phyloP scores from a whole-genome alignment of 306 rosid genomes.

The Crotalaria pallida region DNA sequence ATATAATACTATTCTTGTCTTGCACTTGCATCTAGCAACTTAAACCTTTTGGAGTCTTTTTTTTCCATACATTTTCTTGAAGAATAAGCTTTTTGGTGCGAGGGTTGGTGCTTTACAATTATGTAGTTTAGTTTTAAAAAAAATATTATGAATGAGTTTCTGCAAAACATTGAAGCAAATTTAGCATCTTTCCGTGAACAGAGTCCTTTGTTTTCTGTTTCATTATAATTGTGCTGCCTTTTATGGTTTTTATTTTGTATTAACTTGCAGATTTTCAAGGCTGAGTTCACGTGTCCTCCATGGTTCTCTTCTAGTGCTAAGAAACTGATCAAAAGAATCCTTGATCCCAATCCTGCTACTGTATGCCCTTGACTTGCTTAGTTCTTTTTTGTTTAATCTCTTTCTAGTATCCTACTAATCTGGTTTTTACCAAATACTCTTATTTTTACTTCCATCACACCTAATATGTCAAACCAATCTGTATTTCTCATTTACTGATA shows the following conservation, averaged over 20 bases:
- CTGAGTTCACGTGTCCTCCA: conserved; percentile 74
- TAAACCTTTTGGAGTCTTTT: background rate
- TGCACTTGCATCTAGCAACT: background rate
- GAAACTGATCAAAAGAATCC: conserved; percentile 77
- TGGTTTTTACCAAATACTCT: conserved; percentile 1
- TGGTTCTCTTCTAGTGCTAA: conserved; percentile 95
- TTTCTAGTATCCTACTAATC: background rate
- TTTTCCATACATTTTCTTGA: too few relatives aligned
- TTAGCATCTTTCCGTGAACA: background rate
- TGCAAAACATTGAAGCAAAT: background rate
- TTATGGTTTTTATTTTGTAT: background rate
- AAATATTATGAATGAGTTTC: background rate
- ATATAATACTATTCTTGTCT: background rate
- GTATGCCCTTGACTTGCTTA: conserved; percentile 41
- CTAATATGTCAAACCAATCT: conserved; percentile 9
- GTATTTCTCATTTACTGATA: conserved; percentile 16
- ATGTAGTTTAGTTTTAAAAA: too few relatives aligned
- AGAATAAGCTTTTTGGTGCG: background rate
- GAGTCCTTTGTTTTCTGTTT: background rate
- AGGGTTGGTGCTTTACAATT: too few relatives aligned
- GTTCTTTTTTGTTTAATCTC: background rate
- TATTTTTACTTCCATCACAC: background rate
- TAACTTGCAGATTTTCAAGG: conserved; percentile 73
- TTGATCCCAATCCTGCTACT: conserved; percentile 79
- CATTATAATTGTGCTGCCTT: conserved; percentile 4